Base-by-base conservation (phyloP, 2,329 filamentous ascomycete genomes). In the Xylariaceae sp. region DNA sequence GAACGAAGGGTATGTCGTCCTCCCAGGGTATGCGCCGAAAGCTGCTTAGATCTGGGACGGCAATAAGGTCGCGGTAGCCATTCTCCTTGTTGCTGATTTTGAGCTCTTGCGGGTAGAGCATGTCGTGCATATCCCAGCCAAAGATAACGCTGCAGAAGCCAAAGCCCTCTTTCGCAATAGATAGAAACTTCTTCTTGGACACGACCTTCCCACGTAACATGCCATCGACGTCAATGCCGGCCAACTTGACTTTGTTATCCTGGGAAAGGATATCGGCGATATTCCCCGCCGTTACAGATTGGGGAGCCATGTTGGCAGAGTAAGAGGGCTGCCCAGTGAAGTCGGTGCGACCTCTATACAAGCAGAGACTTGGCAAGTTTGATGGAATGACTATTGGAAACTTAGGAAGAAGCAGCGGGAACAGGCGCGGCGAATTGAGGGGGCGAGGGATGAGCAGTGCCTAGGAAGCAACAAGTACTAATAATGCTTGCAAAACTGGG, bases 71-170 rank as follows among this genome's bases (percentile, higher is more conserved):
- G 56, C 81, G 78, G 66, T 90, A 91, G 43, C 87, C 88, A 63
- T 90, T 90, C 61, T 87, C 82, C 58, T 85, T 84, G 69, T 90
- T 90, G 66, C 86, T 89, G 62, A 91, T 85, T 62, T 80, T 79
- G 48, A 90, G 76, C 66, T 91, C 87, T 57, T 78, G 78, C 66
- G 85, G 86, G 68, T 91, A 92, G 31, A 86, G 88, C 68, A 82
- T 76, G 61, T 94, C 88, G 64, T 92, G 88, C 86, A 91, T 91
- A 63, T 92, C 89, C 88, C 88, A 92, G 61, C 88, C 87, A 63
- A 91, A 92, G 58, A 91, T 80, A 49, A 90, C 87, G 12, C 85
- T 89, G 72, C 88, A 91, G 74, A 92, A 91, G 15, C 88, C 88
- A 58, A 92, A 92, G 18, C 88, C 89, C 48, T 85, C 81, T 51